Percentiles rank a stretch among this genome's conserved stretches.
phyloP scores from a whole-genome alignment of 805 yeast species.

The Cyberlindnera bimundalis region DNA sequence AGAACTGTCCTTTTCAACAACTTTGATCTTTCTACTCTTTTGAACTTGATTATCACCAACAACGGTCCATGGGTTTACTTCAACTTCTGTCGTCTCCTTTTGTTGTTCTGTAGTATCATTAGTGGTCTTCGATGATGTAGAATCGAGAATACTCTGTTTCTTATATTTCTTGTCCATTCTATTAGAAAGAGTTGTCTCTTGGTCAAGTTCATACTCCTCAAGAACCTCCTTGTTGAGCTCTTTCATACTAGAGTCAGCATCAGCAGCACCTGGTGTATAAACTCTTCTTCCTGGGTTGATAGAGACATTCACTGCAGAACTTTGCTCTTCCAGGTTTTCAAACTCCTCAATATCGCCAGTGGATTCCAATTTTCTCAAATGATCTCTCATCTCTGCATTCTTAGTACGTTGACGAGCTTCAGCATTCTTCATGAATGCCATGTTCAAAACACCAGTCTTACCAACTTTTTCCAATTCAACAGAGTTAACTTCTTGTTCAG shows the following conservation, averaged over 20 bases:
- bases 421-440: conserved; percentile 96
- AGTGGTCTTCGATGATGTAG: background rate
- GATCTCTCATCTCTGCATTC: conserved; percentile 51
- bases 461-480: conserved; percentile 49
- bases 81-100: conserved; percentile 28
- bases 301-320: conserved; percentile 42
- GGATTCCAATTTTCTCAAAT: conserved; percentile 46
- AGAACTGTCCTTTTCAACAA: conserved; percentile 49
- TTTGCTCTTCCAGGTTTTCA: conserved; percentile 28
- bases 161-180: conserved; percentile 32
- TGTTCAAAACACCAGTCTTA: conserved; percentile 82
- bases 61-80: conserved; percentile 50
- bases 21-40: conserved; percentile 43
- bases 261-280: conserved; percentile 56
- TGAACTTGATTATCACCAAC: conserved; percentile 27
- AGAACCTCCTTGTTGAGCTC: conserved; percentile 34
- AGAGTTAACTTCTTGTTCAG: conserved; percentile 35
- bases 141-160: conserved; percentile 7
- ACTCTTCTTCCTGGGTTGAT: conserved; percentile 77
- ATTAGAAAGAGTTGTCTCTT: conserved; percentile 42
- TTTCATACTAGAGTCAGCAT: conserved; percentile 31
- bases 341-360: conserved; percentile 43
- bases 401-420: conserved; percentile 62
- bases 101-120: conserved; percentile 4
- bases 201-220: conserved; percentile 49